A percentile compares a stretch with the other conserved stretches of the same genome.
Conservation (phyloP, 441 rosid species). For the Gossypium davidsonii region DNA sequence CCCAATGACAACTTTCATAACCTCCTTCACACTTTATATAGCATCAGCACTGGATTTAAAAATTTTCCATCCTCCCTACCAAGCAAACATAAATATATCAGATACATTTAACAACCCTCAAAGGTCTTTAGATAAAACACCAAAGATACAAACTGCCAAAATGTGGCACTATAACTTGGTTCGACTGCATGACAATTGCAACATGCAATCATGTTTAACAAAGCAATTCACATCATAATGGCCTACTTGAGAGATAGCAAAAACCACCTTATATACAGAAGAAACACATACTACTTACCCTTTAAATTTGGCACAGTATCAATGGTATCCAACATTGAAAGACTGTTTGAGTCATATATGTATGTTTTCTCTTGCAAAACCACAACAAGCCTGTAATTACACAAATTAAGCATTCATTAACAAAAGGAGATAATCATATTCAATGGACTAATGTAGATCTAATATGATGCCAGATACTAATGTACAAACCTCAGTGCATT, state of each 20-base stretch:
- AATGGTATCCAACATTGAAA: slow-evolving; percentile 65
- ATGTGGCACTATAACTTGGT: neutral
- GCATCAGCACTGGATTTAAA: slow-evolving; percentile 2
- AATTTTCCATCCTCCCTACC: slow-evolving; percentile 10
- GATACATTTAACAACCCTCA: neutral
- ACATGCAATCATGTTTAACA: neutral
- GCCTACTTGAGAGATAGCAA: neutral
- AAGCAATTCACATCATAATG: neutral
- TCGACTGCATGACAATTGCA: neutral
- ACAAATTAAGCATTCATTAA: neutral
- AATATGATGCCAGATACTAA: neutral
- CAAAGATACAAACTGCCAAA: neutral
- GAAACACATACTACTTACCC: slow-evolving; percentile 35
- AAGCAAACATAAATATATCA: neutral
- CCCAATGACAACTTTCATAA: neutral
- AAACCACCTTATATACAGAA: slow-evolving; percentile 12
- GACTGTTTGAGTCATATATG: slow-evolving; percentile 65
- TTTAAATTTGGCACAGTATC: slow-evolving; percentile 72
- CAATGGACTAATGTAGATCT: neutral
- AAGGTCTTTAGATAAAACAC: neutral
- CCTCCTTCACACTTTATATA: neutral
- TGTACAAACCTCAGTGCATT: neutral
- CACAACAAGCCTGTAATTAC: slow-evolving; percentile 64
- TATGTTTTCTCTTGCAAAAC: slow-evolving; percentile 77
- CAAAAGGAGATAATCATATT: neutral